Conservation (phyloP, 1,284 basidiomycete genomes). For the Xerocomus nothofagi region DNA sequence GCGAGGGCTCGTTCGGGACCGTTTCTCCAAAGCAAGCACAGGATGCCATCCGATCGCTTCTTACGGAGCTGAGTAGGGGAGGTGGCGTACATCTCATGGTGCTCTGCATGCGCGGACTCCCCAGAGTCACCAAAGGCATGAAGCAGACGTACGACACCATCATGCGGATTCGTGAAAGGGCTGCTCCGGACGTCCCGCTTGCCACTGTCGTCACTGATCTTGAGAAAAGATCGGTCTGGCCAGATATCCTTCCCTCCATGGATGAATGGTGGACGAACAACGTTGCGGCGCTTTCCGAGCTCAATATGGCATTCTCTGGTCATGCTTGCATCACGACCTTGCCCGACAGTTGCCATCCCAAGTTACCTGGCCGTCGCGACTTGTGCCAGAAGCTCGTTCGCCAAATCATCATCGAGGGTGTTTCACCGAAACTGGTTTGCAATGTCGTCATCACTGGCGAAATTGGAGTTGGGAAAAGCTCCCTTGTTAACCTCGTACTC, state of each 20-base stretch:
- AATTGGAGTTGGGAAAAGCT: slow-evolving; percentile 32
- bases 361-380: slow-evolving; percentile 21
- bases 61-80: slow-evolving; percentile 23
- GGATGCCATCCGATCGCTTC: slow-evolving; percentile 30
- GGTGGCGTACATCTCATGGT: slow-evolving; percentile 33
- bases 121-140: slow-evolving; percentile 31
- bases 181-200: slow-evolving; percentile 24
- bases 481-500: slow-evolving; percentile 31
- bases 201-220: slow-evolving; percentile 36
- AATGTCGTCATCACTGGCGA: slow-evolving; percentile 32
- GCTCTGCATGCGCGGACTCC: slow-evolving; percentile 33
- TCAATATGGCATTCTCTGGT: slow-evolving; percentile 26
- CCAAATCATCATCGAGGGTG: slow-evolving; percentile 20
- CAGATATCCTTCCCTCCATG: slow-evolving; percentile 30
- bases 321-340: slow-evolving; percentile 37
- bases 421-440: slow-evolving; percentile 25
- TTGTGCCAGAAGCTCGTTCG: slow-evolving; percentile 23
- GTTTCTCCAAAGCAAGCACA: slow-evolving; percentile 28
- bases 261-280: slow-evolving; percentile 37
- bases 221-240: slow-evolving; percentile 28
- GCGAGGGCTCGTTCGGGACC: slow-evolving; percentile 32
- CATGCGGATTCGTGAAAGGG: slow-evolving; percentile 23
- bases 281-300: slow-evolving; percentile 10
- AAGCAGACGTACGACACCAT: slow-evolving; percentile 32
- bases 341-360: slow-evolving; percentile 28